Evolutionary conservation across 2,329 filamentous ascomycete species (phyloP).

Genomic region (Talaromyces sp.): DNA sequence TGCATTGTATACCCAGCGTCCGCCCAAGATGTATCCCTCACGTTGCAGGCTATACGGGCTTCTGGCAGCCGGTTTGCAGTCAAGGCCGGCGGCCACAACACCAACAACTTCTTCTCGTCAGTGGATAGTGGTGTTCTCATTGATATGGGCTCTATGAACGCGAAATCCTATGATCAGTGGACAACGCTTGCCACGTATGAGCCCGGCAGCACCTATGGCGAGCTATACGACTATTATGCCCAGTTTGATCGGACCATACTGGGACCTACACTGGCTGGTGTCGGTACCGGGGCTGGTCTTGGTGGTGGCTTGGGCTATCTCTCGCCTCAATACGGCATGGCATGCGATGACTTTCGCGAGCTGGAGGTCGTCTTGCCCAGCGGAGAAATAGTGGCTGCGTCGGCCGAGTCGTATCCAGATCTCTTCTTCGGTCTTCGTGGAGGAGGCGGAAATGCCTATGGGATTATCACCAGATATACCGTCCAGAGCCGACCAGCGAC

Average conservation of each 20-base stretch:
- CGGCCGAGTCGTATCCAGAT: conserved; percentile 4
- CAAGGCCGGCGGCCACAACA: conserved; percentile 25
- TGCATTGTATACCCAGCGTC: conserved; percentile 23
- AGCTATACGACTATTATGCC: conserved; percentile 9
- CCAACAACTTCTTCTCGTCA: conserved; percentile 24
- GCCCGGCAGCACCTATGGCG: conserved; percentile 6
- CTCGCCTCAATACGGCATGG: conserved; percentile 9
- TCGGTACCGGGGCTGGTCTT: conserved; percentile 10
- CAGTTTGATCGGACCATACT: conserved; percentile 4
- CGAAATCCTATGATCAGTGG: background rate
- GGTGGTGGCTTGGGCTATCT: conserved; percentile 9
- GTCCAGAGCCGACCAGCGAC: conserved; percentile 24
- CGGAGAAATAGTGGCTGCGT: conserved; percentile 6
- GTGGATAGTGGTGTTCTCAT: conserved; percentile 13
- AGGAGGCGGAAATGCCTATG: conserved; percentile 14
- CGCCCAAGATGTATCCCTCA: conserved; percentile 22
- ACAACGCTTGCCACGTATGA: conserved; percentile 1
- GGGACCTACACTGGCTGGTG: conserved; percentile 7
- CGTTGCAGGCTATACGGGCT: conserved; percentile 20
- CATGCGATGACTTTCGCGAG: conserved; percentile 5
- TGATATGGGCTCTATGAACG: conserved; percentile 3
- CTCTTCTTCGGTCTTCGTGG: conserved; percentile 7
- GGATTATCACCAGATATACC: conserved; percentile 18
- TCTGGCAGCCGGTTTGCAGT: conserved; percentile 22
- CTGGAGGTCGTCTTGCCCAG: conserved; percentile 5